Evolutionary conservation across 148 eudicot species (phyloP).

Genomic region (Euryodendron excelsum): DNA sequence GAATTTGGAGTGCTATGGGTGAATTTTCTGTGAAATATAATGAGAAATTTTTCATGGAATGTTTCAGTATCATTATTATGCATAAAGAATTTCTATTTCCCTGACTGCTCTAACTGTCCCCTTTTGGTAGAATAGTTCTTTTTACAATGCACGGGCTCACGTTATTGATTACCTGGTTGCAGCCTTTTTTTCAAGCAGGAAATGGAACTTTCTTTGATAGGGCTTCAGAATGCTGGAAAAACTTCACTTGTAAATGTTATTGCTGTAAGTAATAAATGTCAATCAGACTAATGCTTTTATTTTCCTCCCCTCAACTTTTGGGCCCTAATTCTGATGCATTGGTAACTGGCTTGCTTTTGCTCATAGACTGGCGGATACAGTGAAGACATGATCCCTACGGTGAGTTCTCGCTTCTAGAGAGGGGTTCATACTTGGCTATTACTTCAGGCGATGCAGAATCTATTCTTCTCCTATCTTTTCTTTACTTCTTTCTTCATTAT

Average conservation of each 20-base stretch:
- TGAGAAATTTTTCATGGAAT: background rate
- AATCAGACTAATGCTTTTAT: background rate
- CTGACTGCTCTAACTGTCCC: background rate
- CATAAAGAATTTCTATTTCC: background rate
- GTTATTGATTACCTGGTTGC: slow-evolving; percentile 26
- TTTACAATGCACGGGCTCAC: slow-evolving; percentile 19
- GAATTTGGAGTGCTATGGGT: background rate
- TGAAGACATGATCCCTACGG: slow-evolving; percentile 98
- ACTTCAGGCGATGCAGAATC: background rate
- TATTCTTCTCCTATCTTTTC: background rate
- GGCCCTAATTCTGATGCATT: slow-evolving; percentile 1
- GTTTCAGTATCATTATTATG: background rate
- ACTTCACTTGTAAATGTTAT: slow-evolving; percentile 96
- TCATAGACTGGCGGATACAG: slow-evolving; percentile 87
- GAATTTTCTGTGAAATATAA: background rate
- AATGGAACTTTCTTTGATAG: slow-evolving; percentile 96
- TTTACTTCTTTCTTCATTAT: background rate
- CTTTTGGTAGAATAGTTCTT: background rate
- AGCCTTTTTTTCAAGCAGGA: slow-evolving; percentile 99
- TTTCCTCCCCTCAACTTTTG: background rate
- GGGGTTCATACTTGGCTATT: background rate
- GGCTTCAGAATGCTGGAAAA: slow-evolving; percentile 98
- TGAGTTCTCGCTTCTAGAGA: slow-evolving; percentile 36
- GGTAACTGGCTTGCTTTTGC: slow-evolving; percentile 13
- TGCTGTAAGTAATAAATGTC: slow-evolving; percentile 48